Conservation (phyloP, 2,329 filamentous ascomycete genomes). For the Fusarium subtropicale region DNA sequence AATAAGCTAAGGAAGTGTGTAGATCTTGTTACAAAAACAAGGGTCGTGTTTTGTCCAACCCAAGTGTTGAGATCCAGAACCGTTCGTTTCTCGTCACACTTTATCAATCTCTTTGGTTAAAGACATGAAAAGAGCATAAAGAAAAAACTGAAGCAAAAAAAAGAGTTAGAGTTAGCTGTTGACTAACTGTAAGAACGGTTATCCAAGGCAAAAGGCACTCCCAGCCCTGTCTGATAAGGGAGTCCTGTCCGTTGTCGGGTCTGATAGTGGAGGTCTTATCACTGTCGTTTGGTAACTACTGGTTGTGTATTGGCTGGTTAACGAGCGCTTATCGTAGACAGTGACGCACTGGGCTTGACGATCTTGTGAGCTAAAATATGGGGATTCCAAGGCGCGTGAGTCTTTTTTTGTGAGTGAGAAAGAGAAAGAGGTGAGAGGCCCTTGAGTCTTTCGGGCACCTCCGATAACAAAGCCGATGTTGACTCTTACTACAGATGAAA, state of each 20-base stretch:
- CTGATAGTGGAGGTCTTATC: conserved; percentile 34
- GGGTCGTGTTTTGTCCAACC: neutral
- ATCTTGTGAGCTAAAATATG: conserved; percentile 47
- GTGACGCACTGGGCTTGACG: conserved; percentile 41
- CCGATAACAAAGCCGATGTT: conserved; percentile 10
- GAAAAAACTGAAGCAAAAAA: neutral
- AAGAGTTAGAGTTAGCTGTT: neutral
- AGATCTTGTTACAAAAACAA: conserved; percentile 20
- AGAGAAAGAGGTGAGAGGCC: neutral
- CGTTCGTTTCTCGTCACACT: neutral
- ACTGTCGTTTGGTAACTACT: conserved; percentile 36
- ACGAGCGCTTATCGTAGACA: conserved; percentile 39
- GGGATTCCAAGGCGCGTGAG: conserved; percentile 36
- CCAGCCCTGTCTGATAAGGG: conserved; percentile 18
- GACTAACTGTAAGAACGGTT: conserved; percentile 4
- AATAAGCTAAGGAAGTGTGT: conserved; percentile 5
- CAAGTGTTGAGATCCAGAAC: neutral
- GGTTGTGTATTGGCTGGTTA: conserved; percentile 40
- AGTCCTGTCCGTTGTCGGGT: conserved; percentile 36
- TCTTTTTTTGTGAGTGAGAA: conserved; percentile 3
- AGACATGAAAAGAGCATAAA: neutral
- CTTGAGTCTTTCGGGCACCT: neutral
- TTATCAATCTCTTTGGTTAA: neutral
- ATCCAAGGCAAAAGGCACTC: conserved; percentile 13
- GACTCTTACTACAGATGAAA: neutral